Conservation (phyloP, 208 protist genomes). For the Acanthamoeba castellanii region DNA sequence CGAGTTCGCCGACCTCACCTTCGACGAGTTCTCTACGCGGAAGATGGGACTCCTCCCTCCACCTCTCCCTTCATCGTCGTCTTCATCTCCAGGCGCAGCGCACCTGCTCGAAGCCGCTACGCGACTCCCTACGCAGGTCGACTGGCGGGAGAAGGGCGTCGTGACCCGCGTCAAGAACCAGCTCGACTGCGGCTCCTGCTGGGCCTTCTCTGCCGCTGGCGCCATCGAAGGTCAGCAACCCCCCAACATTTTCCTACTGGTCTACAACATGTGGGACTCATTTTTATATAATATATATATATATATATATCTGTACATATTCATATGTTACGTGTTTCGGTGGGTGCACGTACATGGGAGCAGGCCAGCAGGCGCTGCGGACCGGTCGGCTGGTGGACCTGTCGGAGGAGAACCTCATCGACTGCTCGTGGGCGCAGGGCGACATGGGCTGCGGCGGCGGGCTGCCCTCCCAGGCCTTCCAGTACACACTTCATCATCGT, state of each 20-base stretch:
- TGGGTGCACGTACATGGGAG: background rate
- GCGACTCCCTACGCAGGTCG: constrained; percentile 78
- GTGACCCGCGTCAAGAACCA: constrained; percentile 95
- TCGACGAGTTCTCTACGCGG: background rate
- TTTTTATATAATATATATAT: no score
- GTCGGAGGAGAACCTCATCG: constrained; percentile 33
- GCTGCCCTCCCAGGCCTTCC: constrained; percentile 75
- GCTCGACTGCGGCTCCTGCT: constrained; percentile 85
- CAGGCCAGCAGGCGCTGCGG: background rate
- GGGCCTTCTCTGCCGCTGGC: constrained; percentile 95
- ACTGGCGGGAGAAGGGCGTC: constrained; percentile 92
- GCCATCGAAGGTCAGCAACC: constrained; percentile 91
- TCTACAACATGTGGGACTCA: no score
- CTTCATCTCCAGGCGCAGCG: background rate
- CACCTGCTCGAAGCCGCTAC: background rate
- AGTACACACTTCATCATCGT: background rate
- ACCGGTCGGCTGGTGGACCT: background rate
- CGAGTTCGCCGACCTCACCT: constrained; percentile 30
- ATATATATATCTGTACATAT: no score
- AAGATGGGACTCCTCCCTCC: background rate
- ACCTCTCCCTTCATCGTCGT: background rate
- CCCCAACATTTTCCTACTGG: background rate
- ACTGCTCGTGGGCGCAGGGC: constrained; percentile 49
- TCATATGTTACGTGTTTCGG: background rate
- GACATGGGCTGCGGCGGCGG: constrained; percentile 94